Evolutionary conservation across 2,329 filamentous ascomycete genomes (phyloP).

Genomic region (Fusarium floridanum): DNA sequence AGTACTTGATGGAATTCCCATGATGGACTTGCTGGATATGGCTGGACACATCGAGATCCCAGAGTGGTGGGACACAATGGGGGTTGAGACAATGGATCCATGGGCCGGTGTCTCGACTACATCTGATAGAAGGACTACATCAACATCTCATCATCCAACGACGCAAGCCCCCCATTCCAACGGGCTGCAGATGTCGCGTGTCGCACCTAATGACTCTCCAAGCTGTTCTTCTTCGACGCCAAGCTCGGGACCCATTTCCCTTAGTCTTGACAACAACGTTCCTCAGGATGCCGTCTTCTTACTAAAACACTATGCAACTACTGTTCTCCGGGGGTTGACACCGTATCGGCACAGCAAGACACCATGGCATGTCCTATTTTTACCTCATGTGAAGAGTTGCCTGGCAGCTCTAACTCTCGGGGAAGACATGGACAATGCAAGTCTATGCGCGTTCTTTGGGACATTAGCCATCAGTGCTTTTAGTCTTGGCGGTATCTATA

Average conservation of each 20-base stretch:
- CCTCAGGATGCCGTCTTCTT: conserved; percentile 28
- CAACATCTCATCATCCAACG: background rate
- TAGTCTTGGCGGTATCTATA: conserved; percentile 22
- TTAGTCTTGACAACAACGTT: background rate
- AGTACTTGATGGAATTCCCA: background rate
- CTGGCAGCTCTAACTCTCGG: conserved; percentile 25
- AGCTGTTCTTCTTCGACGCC: background rate
- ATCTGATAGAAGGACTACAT: background rate
- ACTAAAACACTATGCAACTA: conserved; percentile 26
- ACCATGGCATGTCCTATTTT: conserved; percentile 31
- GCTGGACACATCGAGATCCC: background rate
- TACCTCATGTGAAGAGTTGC: conserved; percentile 28
- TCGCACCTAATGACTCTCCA: background rate
- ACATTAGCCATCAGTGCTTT: conserved; percentile 33
- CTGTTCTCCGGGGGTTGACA: conserved; percentile 25
- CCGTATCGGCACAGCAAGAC: conserved; percentile 37
- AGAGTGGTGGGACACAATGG: conserved; percentile 24
- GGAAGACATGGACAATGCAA: conserved; percentile 30
- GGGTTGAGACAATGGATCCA: background rate
- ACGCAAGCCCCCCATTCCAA: background rate
- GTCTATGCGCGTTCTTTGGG: conserved; percentile 30
- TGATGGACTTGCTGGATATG: conserved; percentile 1
- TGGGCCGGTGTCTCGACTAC: background rate
- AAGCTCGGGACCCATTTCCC: background rate
- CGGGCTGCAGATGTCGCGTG: background rate